phyloP scores from a whole-genome alignment of 345 rosid genomes.

The Salix viminalis region DNA sequence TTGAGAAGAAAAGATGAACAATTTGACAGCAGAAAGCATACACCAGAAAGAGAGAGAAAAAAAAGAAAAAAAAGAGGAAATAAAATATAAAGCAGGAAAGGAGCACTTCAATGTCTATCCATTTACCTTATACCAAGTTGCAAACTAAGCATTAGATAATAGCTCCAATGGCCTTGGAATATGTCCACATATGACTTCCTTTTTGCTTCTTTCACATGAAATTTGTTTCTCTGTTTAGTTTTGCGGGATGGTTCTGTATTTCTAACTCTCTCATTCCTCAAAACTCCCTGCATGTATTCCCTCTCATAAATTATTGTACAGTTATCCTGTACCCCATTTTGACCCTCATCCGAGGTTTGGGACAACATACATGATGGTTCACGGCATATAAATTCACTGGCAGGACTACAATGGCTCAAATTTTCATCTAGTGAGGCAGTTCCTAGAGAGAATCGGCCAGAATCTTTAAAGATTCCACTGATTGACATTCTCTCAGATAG shows the following conservation, averaged over 20 bases:
- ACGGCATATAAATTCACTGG: conserved; percentile 32
- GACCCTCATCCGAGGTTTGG: conserved; percentile 37
- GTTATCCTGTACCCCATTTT: conserved; percentile 37
- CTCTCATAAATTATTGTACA: conserved; percentile 56
- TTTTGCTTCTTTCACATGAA: conserved; percentile 42
- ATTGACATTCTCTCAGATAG: conserved; percentile 50
- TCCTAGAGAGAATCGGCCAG: conserved; percentile 28
- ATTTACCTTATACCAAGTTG: conserved; percentile 94
- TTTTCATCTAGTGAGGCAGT: conserved; percentile 37
- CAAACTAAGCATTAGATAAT: conserved; percentile 74
- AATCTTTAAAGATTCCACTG: conserved; percentile 25
- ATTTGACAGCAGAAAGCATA: too few relatives aligned
- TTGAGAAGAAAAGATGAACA: too few relatives aligned
- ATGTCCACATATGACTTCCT: conserved; percentile 39
- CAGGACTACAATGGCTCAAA: conserved; percentile 24
- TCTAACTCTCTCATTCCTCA: conserved; percentile 57
- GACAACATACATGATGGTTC: conserved; percentile 39
- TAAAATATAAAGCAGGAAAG: background rate
- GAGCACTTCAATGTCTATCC: background rate
- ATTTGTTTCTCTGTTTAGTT: conserved; percentile 39
- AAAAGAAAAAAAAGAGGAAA: too few relatives aligned
- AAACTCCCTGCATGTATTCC: conserved; percentile 87
- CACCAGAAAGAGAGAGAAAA: too few relatives aligned
- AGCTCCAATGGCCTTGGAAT: conserved; percentile 47
- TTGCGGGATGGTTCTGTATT: conserved; percentile 34